Evolutionary conservation across 1,139 yeast genomes (phyloP).

Genomic region (Lodderomyces elongisporus): DNA sequence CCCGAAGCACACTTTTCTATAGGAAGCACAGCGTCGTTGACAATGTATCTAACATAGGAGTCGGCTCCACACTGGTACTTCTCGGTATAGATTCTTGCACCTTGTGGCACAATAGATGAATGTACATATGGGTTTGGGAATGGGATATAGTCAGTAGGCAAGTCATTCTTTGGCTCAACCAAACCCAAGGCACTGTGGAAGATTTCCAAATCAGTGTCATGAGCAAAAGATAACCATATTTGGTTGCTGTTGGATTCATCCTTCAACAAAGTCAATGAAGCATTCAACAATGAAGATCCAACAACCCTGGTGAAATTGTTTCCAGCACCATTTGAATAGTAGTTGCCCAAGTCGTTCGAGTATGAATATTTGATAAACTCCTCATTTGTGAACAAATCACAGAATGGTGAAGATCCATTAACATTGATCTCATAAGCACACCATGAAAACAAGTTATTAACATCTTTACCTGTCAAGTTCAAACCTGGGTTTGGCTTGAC

Average conservation of each 20-base stretch:
- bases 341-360: slow-evolving; percentile 37
- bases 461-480: slow-evolving; percentile 38
- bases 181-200: slow-evolving; percentile 50
- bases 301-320: slow-evolving; percentile 36
- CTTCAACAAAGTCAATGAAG: slow-evolving; percentile 41
- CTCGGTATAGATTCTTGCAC: slow-evolving; percentile 49
- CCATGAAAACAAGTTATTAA: slow-evolving; percentile 34
- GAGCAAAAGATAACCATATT: slow-evolving; percentile 49
- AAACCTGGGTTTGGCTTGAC: slow-evolving; percentile 25
- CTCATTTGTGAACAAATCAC: slow-evolving; percentile 46
- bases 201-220: slow-evolving; percentile 53
- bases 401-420: slow-evolving; percentile 43
- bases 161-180: slow-evolving; percentile 22
- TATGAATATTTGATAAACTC: slow-evolving; percentile 38
- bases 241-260: slow-evolving; percentile 22
- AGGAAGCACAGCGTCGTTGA: slow-evolving; percentile 58
- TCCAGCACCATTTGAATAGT: slow-evolving; percentile 49
- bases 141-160: slow-evolving; percentile 23
- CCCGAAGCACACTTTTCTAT: slow-evolving; percentile 46
- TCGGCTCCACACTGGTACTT: slow-evolving; percentile 38
- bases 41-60: slow-evolving; percentile 42
- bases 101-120: slow-evolving; percentile 52
- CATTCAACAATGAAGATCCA: slow-evolving; percentile 47
- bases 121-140: slow-evolving; percentile 41
- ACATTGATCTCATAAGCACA: slow-evolving; percentile 56